Evolutionary conservation across 2,329 filamentous ascomycete genomes (phyloP).

Genomic region (Colletotrichum sidae): DNA sequence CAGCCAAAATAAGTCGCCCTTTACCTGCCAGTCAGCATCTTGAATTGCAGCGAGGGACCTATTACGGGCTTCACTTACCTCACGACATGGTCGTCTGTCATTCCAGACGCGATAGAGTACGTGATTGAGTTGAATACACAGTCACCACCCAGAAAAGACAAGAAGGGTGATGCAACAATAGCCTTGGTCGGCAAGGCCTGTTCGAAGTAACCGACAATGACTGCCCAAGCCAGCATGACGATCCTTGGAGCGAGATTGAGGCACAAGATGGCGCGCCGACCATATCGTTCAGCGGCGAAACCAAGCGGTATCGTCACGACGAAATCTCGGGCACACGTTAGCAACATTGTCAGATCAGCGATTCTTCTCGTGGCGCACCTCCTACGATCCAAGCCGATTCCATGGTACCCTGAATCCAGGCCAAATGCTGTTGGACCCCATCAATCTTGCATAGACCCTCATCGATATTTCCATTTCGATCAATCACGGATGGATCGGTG

Average conservation of each 20-base stretch:
- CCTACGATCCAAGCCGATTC: conserved; percentile 63
- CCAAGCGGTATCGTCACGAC: conserved; percentile 61
- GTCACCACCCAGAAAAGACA: conserved; percentile 61
- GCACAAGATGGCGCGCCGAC: conserved; percentile 52
- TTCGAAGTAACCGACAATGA: conserved; percentile 53
- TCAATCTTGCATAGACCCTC: conserved; percentile 67
- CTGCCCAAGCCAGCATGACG: conserved; percentile 54
- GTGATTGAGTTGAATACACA: conserved; percentile 63
- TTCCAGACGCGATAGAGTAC: conserved; percentile 56
- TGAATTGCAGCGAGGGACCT: neutral
- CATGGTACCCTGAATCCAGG: conserved; percentile 63
- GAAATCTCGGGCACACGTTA: conserved; percentile 51
- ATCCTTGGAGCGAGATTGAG: conserved; percentile 57
- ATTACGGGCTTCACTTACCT: conserved; percentile 37
- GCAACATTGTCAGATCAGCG: neutral
- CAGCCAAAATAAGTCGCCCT: conserved; percentile 63
- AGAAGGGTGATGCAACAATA: conserved; percentile 53
- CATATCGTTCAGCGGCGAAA: conserved; percentile 57
- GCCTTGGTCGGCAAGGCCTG: conserved; percentile 50
- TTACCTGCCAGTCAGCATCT: neutral
- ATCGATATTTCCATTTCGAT: conserved; percentile 52
- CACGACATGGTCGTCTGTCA: conserved; percentile 57
- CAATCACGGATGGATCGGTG: conserved; percentile 49
- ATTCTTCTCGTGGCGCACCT: conserved; percentile 44
- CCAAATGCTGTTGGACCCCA: conserved; percentile 61